Conservation (phyloP, 169 alveolate species). For the Plasmodium cynomolgi region DNA sequence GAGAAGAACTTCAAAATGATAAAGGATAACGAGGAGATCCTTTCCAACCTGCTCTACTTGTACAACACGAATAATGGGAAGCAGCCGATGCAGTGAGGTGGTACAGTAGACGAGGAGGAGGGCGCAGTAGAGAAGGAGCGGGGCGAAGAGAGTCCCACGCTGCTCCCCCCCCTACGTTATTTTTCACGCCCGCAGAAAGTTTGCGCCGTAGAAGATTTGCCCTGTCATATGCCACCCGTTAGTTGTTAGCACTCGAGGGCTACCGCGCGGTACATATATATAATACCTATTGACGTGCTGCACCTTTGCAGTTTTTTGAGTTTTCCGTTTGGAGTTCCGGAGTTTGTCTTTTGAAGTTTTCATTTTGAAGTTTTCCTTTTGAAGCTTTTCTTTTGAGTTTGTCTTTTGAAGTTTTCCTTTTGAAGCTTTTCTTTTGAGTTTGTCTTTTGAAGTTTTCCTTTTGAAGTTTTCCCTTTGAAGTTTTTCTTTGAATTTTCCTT, state of each 20-base stretch:
- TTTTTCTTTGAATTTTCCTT: background rate
- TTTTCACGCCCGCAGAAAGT: no score
- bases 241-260: no score
- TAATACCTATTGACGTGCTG: no score
- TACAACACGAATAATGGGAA: constrained; percentile 27
- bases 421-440: no score
- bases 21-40: constrained; percentile 34
- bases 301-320: background rate
- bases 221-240: no score
- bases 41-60: constrained; percentile 40
- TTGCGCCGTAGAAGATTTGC: no score
- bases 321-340: background rate
- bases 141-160: background rate
- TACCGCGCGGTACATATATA: no score
- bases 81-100: background rate
- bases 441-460: no score
- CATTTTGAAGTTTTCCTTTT: background rate
- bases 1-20: constrained; percentile 47
- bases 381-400: background rate
- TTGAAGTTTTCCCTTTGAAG: background rate
- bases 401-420: background rate
- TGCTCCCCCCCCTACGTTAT: no score
- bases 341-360: background rate
- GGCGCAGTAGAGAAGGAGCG: background rate
- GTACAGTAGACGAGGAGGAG: background rate